Evolutionary conservation across 805 yeast genomes (phyloP).

Genomic region (Cyberlindnera xylosilytica): DNA sequence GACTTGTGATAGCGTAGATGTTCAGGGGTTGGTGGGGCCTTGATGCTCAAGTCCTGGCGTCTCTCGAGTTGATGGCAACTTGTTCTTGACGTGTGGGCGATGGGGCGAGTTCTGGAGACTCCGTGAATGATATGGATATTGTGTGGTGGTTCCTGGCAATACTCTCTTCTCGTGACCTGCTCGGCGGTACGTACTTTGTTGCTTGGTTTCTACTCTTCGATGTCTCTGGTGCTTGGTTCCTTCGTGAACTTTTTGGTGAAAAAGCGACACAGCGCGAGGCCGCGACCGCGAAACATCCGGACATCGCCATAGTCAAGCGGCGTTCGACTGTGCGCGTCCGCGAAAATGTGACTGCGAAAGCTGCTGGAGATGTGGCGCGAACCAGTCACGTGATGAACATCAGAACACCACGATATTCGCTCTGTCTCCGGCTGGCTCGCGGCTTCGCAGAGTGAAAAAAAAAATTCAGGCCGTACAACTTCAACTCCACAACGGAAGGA

Average conservation of each 20-base stretch:
- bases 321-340: background rate
- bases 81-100: no score
- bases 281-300: constrained; percentile 6
- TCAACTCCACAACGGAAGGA: background rate
- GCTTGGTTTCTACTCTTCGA: constrained; percentile 13
- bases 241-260: constrained; percentile 19
- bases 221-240: constrained; percentile 11
- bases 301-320: constrained; percentile 5
- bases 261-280: constrained; percentile 12
- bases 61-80: no score
- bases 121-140: background rate
- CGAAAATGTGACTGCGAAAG: constrained; percentile 18
- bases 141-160: background rate
- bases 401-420: constrained; percentile 15
- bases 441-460: constrained; percentile 8
- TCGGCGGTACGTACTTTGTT: constrained; percentile 22
- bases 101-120: no score
- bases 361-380: background rate
- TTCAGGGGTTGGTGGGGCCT: no score
- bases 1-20: no score
- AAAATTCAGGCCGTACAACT: constrained; percentile 4
- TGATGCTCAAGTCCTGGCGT: no score
- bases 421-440: background rate
- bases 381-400: constrained; percentile 11
- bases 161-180: constrained; percentile 1